Percentiles rank a stretch among this genome's conserved stretches.
Conservation (phyloP, 192 early-diverging fungal genomes). For the Funneliformis geosporum region DNA sequence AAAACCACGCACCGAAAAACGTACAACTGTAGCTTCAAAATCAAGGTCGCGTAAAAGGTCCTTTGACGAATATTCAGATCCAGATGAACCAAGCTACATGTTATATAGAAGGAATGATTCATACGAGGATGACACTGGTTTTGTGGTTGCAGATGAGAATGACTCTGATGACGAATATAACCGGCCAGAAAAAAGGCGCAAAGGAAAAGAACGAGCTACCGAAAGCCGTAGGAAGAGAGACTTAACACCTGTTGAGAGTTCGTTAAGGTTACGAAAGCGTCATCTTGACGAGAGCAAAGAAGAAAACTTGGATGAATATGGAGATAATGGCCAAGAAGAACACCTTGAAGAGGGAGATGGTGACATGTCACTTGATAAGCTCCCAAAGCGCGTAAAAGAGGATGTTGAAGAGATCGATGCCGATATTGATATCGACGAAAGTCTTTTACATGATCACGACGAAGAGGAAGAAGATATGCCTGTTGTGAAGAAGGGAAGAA, state of each 20-base stretch:
- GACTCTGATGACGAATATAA: conserved; percentile 14
- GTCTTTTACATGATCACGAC: background rate
- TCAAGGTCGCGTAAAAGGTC: conserved; percentile 37
- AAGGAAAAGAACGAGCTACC: background rate
- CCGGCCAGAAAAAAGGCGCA: background rate
- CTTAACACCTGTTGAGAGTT: background rate
- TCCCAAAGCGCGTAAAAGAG: background rate
- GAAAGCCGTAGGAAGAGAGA: background rate
- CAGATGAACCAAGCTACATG: conserved; percentile 35
- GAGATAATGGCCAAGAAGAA: background rate
- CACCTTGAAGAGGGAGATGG: background rate
- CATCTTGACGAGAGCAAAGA: background rate
- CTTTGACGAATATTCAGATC: conserved; percentile 46
- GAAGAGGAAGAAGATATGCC: conserved; percentile 10
- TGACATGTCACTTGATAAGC: background rate
- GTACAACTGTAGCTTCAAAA: conserved; percentile 35
- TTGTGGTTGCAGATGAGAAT: conserved; percentile 61
- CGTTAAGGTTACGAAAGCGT: background rate
- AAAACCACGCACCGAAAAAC: conserved; percentile 51
- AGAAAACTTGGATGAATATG: background rate
- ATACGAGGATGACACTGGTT: conserved; percentile 53
- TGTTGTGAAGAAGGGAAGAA: background rate
- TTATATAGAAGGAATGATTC: conserved; percentile 34
- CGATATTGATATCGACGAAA: background rate
- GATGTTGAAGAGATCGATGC: background rate